Base-by-base conservation (phyloP, 2,329 filamentous ascomycete genomes). In the Periglandula ipomoeae region DNA sequence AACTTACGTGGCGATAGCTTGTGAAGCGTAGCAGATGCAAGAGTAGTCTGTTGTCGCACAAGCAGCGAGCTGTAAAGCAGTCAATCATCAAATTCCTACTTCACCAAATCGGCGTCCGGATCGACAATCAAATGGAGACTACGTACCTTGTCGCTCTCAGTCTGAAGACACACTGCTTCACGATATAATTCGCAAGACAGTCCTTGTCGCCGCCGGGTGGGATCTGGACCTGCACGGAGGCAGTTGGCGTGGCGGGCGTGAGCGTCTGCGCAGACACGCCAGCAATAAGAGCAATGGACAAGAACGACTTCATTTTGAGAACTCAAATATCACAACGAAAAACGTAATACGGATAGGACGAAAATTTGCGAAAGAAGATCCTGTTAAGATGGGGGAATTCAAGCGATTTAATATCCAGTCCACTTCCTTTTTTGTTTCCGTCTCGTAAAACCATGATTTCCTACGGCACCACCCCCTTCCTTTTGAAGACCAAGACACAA, bases 131-230 rank as follows among this genome's bases (percentile, higher is more conserved):
- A n/a, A n/a, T n/a, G n/a, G n/a, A 38, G 0, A 19, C 5, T 24
- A 23, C 17, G 27, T 57, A 66, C 65, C 61, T 70, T 70, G 50
- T 56, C 56, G 35, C 55, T 64, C 56, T 75, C 67, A 48, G 61
- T 65, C 30, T 54, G 47, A 20, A 76, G 63, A 58, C 73, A 58
- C 73, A 76, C 49, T 64, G 56, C 49, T 65, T 64, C 57, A 76
- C 69, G 38, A 76, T 75, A 64, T 70, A 69, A 46, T 72, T 65
- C 55, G 73, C 73, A 8, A 59, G 62, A 56, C 73, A 76, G 44
- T 38, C 24, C 32, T 49, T 53, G 46, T 59, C 59, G 30, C 48
- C 47, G 23, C 47, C 48, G 1, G 39, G 22, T 2, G 44, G 22
- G 24, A 42, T 46, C 17, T 24, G 40, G 20, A 41, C 38, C 5